These are phyloP conservation scores for Flammula alnicola DNA, from an alignment of 1,284 basidiomycete species.

Conservation along the genomic window DNA sequence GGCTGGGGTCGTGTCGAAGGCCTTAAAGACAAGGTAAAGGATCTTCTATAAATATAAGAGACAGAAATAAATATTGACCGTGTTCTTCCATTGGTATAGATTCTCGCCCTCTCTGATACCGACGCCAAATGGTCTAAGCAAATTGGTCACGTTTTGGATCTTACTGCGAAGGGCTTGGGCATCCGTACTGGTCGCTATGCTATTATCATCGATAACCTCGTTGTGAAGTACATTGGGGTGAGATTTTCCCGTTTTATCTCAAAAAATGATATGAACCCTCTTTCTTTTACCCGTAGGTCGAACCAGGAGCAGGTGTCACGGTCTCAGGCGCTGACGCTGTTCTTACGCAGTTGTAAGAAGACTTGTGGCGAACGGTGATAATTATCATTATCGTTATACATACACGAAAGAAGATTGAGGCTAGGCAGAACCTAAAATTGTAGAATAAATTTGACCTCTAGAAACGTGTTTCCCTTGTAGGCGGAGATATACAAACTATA, in stretches of 20 bases:
- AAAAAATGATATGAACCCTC: conserved; percentile 13
- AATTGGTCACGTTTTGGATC: conserved; percentile 67
- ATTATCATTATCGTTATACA: conserved; percentile 1
- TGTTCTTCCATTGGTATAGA: conserved; percentile 40
- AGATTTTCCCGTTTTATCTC: conserved; percentile 26
- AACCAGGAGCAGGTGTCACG: conserved; percentile 54
- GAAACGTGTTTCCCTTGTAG: no score
- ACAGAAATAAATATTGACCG: conserved; percentile 6
- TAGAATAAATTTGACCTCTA: no score
- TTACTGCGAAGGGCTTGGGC: conserved; percentile 61
- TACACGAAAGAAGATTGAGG: neutral
- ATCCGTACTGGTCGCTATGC: conserved; percentile 74
- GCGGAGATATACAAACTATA: no score
- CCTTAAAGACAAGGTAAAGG: conserved; percentile 68
- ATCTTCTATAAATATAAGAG: conserved; percentile 5
- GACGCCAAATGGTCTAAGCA: conserved; percentile 66
- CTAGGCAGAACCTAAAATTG: neutral
- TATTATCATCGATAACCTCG: conserved; percentile 71
- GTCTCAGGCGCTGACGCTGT: conserved; percentile 73
- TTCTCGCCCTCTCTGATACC: conserved; percentile 70
- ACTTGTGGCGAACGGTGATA: no score
- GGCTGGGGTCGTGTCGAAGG: conserved; percentile 76
- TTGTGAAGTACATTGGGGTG: conserved; percentile 67
- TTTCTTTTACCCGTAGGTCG: conserved; percentile 44
- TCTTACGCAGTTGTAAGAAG: conserved; percentile 52